A percentile compares a stretch with the other conserved stretches of the same genome.
phyloP scores from a whole-genome alignment of 495 filamentous ascomycete genomes.

The Trichocladium uniseriatum region DNA sequence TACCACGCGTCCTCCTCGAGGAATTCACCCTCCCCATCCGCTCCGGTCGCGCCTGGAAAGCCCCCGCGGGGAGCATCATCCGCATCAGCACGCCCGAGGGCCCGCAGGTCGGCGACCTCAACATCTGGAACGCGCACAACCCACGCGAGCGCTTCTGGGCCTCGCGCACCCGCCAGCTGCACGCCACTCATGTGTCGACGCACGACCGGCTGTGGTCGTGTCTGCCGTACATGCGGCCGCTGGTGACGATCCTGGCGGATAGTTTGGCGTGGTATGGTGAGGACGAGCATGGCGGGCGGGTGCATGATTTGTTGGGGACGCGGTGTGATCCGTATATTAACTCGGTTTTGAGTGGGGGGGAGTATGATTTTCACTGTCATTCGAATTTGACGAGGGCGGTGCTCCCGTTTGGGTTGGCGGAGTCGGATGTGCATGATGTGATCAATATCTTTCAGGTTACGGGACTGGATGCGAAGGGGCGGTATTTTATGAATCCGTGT shows the following conservation, averaged over 20 bases:
- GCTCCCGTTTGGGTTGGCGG: constrained; percentile 54
- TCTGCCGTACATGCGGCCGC: constrained; percentile 64
- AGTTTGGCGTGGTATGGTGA: constrained; percentile 48
- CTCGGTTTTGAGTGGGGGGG: constrained; percentile 55
- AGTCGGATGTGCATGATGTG: constrained; percentile 71
- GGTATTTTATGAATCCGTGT: constrained; percentile 68
- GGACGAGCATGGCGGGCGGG: constrained; percentile 46
- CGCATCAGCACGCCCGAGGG: constrained; percentile 64
- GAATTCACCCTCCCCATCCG: constrained; percentile 44
- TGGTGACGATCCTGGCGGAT: constrained; percentile 63
- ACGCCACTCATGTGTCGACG: constrained; percentile 59
- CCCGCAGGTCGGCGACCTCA: constrained; percentile 72
- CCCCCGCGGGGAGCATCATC: constrained; percentile 53
- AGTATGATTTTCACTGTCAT: constrained; percentile 73
- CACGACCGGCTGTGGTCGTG: constrained; percentile 68
- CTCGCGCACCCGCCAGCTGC: constrained; percentile 64
- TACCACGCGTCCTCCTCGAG: constrained; percentile 26
- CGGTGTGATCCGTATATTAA: constrained; percentile 70
- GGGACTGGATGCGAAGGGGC: constrained; percentile 57
- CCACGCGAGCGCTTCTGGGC: constrained; percentile 77
- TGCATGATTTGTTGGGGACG: constrained; percentile 70
- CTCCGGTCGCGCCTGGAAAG: constrained; percentile 56
- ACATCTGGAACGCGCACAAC: constrained; percentile 69
- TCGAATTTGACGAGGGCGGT: constrained; percentile 70
- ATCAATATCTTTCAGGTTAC: constrained; percentile 78